Base-by-base conservation (phyloP, 371 early-diverging fungal species). In the Mucor plumbeus region DNA sequence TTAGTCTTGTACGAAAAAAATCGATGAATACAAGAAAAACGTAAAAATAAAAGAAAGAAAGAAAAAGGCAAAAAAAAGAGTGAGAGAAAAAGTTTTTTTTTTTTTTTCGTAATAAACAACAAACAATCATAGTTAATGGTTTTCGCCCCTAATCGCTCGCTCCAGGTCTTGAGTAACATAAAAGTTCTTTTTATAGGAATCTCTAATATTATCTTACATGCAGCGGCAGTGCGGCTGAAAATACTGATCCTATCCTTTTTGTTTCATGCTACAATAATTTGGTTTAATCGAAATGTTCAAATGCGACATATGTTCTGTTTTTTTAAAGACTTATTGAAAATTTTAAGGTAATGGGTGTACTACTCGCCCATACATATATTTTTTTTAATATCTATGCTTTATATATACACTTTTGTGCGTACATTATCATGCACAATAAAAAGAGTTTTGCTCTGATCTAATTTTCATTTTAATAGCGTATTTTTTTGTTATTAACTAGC, bases 161-260 rank as follows among this genome's bases (percentile, higher is more conserved):
- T 47, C 47, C 47, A 47, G 17, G 47, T 7, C 47, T 47, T 47
- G 47, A 47, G 47, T 47, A 47, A 47, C 47, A n/a, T 9, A 19
- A 47, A 10, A 47, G 19, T 19, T 47, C 47, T 47, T 19, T 2
- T n/a, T 47, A 47, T 47, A 47, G 47, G 10, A 47, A 47, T 47
- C 47, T 47, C 17, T 19, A 47, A 17, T 47, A 47, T 17, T 3
- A 26, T 26, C 47, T 19, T 9, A 47, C 47, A 47, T 47, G 47
- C 47, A 47, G 47, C 21, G 47, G 17, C 47, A 47, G 47, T 47
- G 47, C 47, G 19, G 21, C 47, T 47, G 44, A 44, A 44, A 44
- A 44, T n/a, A 44, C 4, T 38, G 5, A 38, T 38, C 17, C 7
- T 10, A 17, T 4, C 10, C 19, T 47, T 10, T 19, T 9, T 44